Conservation (phyloP, 2,329 filamentous ascomycete species). For the Sporothrix euskadiensis region DNA sequence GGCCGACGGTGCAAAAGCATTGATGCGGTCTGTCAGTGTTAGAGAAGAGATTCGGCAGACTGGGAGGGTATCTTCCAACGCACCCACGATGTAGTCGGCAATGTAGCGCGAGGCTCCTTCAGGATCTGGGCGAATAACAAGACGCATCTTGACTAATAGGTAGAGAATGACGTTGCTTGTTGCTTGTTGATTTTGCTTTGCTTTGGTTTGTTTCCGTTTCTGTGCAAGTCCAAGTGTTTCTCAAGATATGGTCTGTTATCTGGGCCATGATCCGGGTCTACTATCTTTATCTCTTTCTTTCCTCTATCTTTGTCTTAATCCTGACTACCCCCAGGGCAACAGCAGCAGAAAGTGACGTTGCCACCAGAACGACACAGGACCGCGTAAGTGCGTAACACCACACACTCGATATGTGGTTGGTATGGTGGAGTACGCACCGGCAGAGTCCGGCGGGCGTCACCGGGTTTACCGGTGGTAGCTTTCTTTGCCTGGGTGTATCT, state of each 20-base stretch:
- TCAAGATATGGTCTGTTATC: not conserved
- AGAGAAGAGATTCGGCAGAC: not conserved
- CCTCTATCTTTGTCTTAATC: not conserved
- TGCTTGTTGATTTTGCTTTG: not conserved
- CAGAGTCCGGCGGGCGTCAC: not conserved
- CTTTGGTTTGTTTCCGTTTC: not conserved
- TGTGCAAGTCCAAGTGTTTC: not conserved
- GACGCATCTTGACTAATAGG: conserved; percentile 55
- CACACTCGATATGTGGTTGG: not conserved
- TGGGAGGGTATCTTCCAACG: not conserved
- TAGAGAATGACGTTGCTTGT: not conserved
- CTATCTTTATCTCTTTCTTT: not conserved
- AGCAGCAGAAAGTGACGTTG: not conserved
- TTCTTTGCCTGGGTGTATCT: not conserved
- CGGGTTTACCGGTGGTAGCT: not conserved
- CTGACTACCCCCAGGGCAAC: not conserved
- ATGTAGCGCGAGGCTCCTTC: conserved; percentile 64
- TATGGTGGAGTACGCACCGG: not conserved
- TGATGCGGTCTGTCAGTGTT: conserved; percentile 59
- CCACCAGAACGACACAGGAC: not conserved
- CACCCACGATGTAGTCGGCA: conserved; percentile 68
- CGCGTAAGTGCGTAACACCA: not conserved
- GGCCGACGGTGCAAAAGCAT: conserved; percentile 63
- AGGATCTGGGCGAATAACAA: conserved; percentile 68
- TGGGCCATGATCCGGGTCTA: not conserved